Percentiles rank a stretch among this genome's conserved stretches.
phyloP scores from a whole-genome alignment of 805 yeast species.

The Kodamaea leandrae region DNA sequence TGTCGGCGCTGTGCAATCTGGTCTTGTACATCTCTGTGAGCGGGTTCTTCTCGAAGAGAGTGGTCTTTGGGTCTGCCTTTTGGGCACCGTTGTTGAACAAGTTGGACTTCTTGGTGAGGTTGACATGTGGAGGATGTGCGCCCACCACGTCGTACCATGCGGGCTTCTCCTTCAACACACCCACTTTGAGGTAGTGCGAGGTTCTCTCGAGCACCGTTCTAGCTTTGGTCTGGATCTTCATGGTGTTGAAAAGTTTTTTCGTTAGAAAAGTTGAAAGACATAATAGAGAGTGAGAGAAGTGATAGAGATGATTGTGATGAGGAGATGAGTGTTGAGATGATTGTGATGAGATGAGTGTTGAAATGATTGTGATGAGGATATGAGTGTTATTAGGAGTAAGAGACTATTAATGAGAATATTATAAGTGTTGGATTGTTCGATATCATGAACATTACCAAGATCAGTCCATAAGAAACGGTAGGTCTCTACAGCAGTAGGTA shows the following conservation, averaged over 20 bases:
- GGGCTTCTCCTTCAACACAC: slow-evolving; percentile 70
- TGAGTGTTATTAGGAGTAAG: no score
- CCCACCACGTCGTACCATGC: slow-evolving; percentile 88
- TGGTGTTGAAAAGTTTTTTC: slow-evolving; percentile 22
- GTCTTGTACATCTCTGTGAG: slow-evolving; percentile 42
- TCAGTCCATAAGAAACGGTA: no score
- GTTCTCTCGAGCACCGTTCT: slow-evolving; percentile 76
- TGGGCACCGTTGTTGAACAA: slow-evolving; percentile 24
- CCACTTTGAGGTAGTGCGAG: slow-evolving; percentile 68
- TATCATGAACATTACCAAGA: no score
- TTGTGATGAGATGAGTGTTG: no score
- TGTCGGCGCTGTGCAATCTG: slow-evolving; percentile 37
- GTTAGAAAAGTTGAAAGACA: not conserved
- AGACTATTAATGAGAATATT: no score
- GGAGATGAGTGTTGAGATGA: no score
- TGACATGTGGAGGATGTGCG: slow-evolving; percentile 72
- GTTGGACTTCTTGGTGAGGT: slow-evolving; percentile 49
- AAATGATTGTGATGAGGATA: no score
- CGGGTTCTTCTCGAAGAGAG: slow-evolving; percentile 19
- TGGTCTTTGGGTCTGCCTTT: slow-evolving; percentile 27
- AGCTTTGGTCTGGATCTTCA: slow-evolving; percentile 69
- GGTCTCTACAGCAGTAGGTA: no score
- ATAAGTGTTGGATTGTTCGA: no score
- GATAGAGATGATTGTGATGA: not conserved
- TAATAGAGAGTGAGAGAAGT: not conserved